These are phyloP conservation scores for Aphanocladium album DNA, from an alignment of 2,329 filamentous ascomycete species.

Conservation along the genomic window DNA sequence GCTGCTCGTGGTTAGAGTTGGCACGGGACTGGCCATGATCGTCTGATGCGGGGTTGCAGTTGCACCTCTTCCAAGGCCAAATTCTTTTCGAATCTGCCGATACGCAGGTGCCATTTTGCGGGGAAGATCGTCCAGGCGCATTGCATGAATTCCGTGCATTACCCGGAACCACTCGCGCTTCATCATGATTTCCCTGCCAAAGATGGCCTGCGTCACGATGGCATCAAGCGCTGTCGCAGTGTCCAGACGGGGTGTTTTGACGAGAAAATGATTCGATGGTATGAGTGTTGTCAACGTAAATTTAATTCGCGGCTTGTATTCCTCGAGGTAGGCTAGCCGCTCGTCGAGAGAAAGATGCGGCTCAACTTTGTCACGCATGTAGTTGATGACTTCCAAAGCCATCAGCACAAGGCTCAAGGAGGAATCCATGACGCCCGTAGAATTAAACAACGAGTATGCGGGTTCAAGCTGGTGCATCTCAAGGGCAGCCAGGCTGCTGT, in stretches of 20 bases:
- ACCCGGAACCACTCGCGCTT: neutral
- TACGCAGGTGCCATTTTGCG: neutral
- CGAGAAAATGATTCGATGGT: neutral
- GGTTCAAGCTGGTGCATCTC: too few relatives aligned
- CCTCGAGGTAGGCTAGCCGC: neutral
- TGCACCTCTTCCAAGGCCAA: too few relatives aligned
- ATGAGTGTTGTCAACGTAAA: neutral
- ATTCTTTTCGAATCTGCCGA: too few relatives aligned
- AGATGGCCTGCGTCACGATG: neutral
- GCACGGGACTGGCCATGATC: too few relatives aligned
- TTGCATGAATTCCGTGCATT: fast-evolving
- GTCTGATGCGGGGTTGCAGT: too few relatives aligned
- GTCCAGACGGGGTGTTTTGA: neutral
- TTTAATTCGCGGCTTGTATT: neutral
- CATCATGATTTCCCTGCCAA: neutral
- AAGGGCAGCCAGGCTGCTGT: too few relatives aligned
- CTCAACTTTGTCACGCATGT: too few relatives aligned
- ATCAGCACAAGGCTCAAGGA: too few relatives aligned
- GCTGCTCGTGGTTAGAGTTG: too few relatives aligned
- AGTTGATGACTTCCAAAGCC: too few relatives aligned
- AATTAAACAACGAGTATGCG: too few relatives aligned
- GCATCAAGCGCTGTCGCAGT: neutral
- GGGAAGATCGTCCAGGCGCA: neutral
- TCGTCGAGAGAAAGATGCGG: neutral
- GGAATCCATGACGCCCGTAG: too few relatives aligned